Evolutionary conservation across 2,329 filamentous ascomycete species (phyloP).

Genomic region (Aspergillus amoenus): DNA sequence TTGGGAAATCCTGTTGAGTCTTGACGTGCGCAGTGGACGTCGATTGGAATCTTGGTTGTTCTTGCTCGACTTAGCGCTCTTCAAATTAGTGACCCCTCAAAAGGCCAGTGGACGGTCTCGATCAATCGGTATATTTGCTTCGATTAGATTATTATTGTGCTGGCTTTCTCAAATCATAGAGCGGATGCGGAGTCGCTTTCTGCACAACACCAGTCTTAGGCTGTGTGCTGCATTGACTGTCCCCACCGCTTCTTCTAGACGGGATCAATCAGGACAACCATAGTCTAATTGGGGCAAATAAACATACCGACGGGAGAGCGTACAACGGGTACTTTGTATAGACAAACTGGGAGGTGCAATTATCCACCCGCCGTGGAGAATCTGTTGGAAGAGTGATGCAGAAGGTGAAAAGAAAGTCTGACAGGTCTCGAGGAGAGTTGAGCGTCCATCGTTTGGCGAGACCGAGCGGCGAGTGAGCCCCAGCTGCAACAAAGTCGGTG

Average conservation of each 20-base stretch:
- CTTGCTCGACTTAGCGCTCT: neutral
- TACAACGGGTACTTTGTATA: neutral
- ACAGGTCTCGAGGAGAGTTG: neutral
- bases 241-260: conserved; percentile 16
- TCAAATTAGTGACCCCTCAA: no score
- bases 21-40: neutral
- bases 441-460: conserved; percentile 5
- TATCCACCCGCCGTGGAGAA: neutral
- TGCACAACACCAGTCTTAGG: conserved; percentile 20
- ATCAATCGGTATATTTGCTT: neutral
- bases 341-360: conserved; percentile 3
- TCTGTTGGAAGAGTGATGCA: neutral
- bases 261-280: neutral
- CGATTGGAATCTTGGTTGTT: neutral
- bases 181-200: conserved; percentile 17
- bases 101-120: neutral
- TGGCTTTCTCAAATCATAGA: conserved; percentile 13
- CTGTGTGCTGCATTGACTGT: conserved; percentile 16
- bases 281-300: neutral
- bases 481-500: conserved; percentile 20
- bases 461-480: neutral
- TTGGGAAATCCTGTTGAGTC: neutral
- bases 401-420: conserved; percentile 1
- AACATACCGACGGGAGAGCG: neutral
- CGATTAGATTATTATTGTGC: neutral